Conservation (phyloP, 352 stramenopile genomes). For the Phytophthora palmivora region DNA sequence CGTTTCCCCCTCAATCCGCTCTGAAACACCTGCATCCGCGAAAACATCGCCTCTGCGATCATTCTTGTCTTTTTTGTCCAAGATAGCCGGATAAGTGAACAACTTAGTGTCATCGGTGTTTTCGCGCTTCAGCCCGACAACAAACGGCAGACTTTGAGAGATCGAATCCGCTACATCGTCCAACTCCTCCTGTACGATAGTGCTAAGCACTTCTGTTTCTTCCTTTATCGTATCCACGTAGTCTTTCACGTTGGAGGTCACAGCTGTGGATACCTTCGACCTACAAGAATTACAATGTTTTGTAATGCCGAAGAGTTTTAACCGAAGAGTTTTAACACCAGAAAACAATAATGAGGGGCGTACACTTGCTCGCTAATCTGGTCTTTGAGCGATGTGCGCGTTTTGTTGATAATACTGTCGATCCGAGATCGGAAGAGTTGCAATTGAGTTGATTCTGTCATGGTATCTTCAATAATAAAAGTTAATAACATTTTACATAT, state of each 20-base stretch:
- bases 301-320: neutral
- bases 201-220: conserved; percentile 53
- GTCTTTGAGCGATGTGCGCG: conserved; percentile 48
- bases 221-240: conserved; percentile 69
- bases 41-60: conserved; percentile 14
- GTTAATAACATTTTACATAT: neutral
- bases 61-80: conserved; percentile 9
- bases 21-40: conserved; percentile 21
- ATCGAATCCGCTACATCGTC: conserved; percentile 42
- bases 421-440: conserved; percentile 55
- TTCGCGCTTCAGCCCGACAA: conserved; percentile 13
- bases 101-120: neutral
- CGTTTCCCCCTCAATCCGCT: conserved; percentile 25
- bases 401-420: conserved; percentile 58
- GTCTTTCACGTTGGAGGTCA: conserved; percentile 58
- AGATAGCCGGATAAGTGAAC: neutral
- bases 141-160: conserved; percentile 38
- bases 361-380: conserved; percentile 69
- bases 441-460: conserved; percentile 35
- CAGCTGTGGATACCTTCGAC: conserved; percentile 61
- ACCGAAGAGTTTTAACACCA: neutral
- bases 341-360: conserved; percentile 14
- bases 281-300: conserved; percentile 21
- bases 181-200: conserved; percentile 56
- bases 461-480: conserved; percentile 5